A percentile compares a stretch with the other conserved stretches of the same genome.
These are phyloP conservation scores for Floccularia luteovirens DNA, from an alignment of 768 basidiomycete genomes.

Conservation along the genomic window DNA sequence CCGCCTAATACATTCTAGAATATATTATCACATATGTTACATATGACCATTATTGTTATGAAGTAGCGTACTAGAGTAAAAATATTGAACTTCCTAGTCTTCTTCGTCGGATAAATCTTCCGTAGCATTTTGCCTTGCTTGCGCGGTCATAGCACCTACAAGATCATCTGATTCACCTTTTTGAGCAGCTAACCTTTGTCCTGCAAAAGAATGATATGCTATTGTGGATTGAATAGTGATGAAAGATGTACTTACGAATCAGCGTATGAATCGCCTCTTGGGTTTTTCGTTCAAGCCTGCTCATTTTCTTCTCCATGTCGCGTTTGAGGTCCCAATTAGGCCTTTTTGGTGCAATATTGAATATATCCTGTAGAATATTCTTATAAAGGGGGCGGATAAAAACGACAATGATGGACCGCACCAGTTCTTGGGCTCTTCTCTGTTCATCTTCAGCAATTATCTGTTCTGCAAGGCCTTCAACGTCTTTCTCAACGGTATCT, in stretches of 20 bases:
- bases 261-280: constrained; percentile 89
- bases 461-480: constrained; percentile 75
- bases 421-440: constrained; percentile 81
- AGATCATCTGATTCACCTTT: constrained; percentile 76
- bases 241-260: constrained; percentile 61
- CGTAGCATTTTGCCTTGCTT: constrained; percentile 48
- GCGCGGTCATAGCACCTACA: constrained; percentile 77
- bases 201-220: constrained; percentile 24
- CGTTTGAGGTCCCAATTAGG: constrained; percentile 96
- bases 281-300: constrained; percentile 85
- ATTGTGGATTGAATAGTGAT: background rate
- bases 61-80: no score
- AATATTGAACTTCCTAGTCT: no score
- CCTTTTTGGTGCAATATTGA: constrained; percentile 96
- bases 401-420: no score
- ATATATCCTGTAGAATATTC: constrained; percentile 62
- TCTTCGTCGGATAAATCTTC: constrained; percentile 58
- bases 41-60: no score
- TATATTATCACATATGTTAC: no score
- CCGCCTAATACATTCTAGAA: no score
- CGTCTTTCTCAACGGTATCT: constrained; percentile 85
- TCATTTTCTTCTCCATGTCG: constrained; percentile 85
- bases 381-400: no score
- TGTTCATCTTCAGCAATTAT: constrained; percentile 87
- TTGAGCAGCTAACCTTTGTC: constrained; percentile 72